Percentiles rank a stretch among this genome's conserved stretches.
phyloP scores from a whole-genome alignment of 225 moss, liverwort and hornwort genomes.

The Physcomitrellopsis africana region DNA sequence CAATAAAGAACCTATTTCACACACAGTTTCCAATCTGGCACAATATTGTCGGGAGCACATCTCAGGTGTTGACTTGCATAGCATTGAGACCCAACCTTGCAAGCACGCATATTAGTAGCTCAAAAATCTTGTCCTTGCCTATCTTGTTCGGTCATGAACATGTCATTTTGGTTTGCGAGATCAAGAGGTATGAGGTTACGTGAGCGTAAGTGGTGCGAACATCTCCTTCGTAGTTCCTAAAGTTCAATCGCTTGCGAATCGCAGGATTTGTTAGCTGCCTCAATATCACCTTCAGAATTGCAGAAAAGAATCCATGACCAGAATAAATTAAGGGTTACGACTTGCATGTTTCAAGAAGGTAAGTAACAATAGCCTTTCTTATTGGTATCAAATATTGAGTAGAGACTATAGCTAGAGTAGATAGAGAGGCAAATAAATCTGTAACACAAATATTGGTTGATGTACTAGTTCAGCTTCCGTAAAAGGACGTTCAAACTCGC shows the following conservation, averaged over 20 bases:
- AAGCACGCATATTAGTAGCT: background rate
- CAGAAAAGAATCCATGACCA: background rate
- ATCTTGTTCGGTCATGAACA: background rate
- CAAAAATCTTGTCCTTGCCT: background rate
- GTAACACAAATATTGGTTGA: background rate
- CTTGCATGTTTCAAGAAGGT: background rate
- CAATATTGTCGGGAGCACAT: background rate
- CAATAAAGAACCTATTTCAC: background rate
- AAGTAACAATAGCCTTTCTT: background rate
- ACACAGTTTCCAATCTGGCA: background rate
- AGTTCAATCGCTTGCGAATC: constrained; percentile 45
- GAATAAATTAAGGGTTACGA: too few relatives aligned
- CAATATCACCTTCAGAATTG: constrained; percentile 44
- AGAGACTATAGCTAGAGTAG: too few relatives aligned
- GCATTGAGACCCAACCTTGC: background rate
- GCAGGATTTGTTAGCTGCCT: constrained; percentile 40
- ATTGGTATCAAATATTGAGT: too few relatives aligned
- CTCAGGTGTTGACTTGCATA: background rate
- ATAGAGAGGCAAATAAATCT: background rate
- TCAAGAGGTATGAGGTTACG: constrained; percentile 20
- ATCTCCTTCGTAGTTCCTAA: constrained; percentile 36
- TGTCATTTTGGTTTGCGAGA: background rate
- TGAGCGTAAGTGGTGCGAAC: constrained; percentile 29
- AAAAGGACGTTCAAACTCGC: too few relatives aligned
- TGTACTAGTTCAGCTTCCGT: background rate